Conservation (phyloP, 176 grass and related monocot species). For the Triticum timopheevii region DNA sequence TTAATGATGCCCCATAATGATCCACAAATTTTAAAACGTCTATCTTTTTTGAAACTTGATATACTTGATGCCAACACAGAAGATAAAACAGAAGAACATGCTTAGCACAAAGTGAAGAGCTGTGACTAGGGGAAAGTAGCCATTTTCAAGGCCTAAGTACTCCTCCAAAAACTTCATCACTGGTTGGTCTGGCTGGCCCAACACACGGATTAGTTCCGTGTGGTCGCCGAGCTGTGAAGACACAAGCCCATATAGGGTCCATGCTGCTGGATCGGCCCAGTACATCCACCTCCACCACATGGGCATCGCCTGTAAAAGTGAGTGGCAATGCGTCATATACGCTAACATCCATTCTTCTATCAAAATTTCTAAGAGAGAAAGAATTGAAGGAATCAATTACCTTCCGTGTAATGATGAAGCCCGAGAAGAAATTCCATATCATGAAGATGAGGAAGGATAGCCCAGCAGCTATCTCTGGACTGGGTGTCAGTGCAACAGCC, state of each 20-base stretch:
- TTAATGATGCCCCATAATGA: neutral
- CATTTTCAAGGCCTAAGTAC: conserved; percentile 40
- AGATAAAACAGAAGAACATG: neutral
- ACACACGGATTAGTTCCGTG: conserved; percentile 28
- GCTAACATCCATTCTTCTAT: neutral
- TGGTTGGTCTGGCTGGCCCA: conserved; percentile 29
- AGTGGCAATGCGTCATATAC: neutral
- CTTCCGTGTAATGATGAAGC: conserved; percentile 58
- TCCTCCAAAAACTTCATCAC: conserved; percentile 44
- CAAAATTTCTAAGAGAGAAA: neutral
- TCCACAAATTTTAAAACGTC: neutral
- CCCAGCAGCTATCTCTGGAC: conserved; percentile 61
- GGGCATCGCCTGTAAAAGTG: neutral
- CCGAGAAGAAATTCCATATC: conserved; percentile 67
- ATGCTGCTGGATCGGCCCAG: conserved; percentile 47
- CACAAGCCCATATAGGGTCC: conserved; percentile 58
- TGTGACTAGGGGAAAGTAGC: conserved; percentile 40
- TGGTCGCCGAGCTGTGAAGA: conserved; percentile 48
- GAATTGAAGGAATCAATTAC: conserved; percentile 44
- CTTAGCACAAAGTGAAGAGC: neutral
- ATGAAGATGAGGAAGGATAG: conserved; percentile 66
- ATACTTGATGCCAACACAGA: neutral
- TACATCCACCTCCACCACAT: conserved; percentile 63
- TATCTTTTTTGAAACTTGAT: neutral
- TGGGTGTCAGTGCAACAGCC: conserved; percentile 64